Evolutionary conservation across 345 rosid genomes (phyloP), one percentile per base, ranked within the genome.

Genomic region (Melastoma malabathricum): DNA sequence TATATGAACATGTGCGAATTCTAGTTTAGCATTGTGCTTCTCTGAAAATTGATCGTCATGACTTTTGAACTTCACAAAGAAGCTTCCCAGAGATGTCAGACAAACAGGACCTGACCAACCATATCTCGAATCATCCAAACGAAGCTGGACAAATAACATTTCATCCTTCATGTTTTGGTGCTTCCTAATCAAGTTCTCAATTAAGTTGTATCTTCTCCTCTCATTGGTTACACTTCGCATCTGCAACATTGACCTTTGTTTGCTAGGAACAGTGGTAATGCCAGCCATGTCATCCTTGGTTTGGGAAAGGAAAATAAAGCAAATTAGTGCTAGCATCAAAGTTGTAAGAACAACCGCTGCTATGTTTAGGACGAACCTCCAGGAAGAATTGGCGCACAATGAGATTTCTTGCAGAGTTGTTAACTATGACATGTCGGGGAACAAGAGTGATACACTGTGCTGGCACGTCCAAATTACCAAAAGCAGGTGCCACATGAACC

Each of bases 61-160:
- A 52, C 73, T 83, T 63, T 80, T 75, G 61, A 83, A 89, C 72
- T 86, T 89, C 54, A 89, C 69, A 70, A 79, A 86, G 67, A 89
- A 89, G 46, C 83, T 62, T 48, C 97, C 95, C 22, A 89, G 69
- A 22, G 97, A 89, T 57, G 84, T 72, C 64, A 83, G 81, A 73
- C 95, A 83, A 49, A 86, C 72, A 58, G 97, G 97, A 18, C 97
- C 97, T 18, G 97, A 89, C 97, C 94, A 89, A 61, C 74, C 63
- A 54, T 70, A 59, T 43, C 73, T 73, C 62, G 83, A 68, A 41
- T 76, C 79, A 69, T 71, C 63, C 62, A 72, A 62, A 52, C 44
- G 83, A 65, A 86, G 86, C 75, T 86, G 95, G 60, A 86, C 74
- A 66, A 65, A 73, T 52, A 60, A 55, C 68, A 68, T 46, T 55